Base-by-base conservation (phyloP, 176 grass and related monocot genomes). In the Themeda triandra region DNA sequence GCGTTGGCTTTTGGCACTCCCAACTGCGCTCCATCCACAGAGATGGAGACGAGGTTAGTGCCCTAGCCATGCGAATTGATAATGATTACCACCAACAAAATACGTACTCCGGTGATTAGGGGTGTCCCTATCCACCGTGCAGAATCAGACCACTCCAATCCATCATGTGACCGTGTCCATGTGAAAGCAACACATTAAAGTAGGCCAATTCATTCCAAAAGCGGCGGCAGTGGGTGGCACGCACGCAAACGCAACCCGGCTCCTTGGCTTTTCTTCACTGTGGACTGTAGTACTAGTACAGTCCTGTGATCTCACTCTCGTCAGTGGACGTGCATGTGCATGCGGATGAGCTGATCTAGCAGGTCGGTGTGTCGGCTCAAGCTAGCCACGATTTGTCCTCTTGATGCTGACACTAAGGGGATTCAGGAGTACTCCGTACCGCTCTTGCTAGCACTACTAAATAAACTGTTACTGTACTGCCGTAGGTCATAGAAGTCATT, bases 171-270 rank as follows among this genome's bases (percentile, higher is more conserved):
- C 4, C 54, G 3, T n/a, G 32, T 80, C 81, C 77, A 63, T 82
- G 63, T 82, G 77, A 81, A 85, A 76, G 82, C 75, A 54, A 54
- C 49, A 56, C 23, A n/a, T 2, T 8, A 54, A 85, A 75, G 1
- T 29, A 64, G 32, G 24, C 23, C 36, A 66, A 0, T 54, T 53
- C 49, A 35, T 35, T 35, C 33, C 9, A 10, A 60, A 73, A 33
- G 33, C 23, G 58, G 14, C 2, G 35, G 15, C 5, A 31, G 35
- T 29, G 35, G 46, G 46, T 49, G 48, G 11, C 35, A 28, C 56
- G 74, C 74, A 65, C 41, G 58, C 58, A 58, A 78, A 49, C 18
- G 49, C 49, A 53, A 53, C 18, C 8, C 3, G n/a, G n/a, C n/a
- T 17, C 4, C 29, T 58, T 10, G 54, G 54, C 54, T 60, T 60